Conservation (phyloP, 805 yeast species). For the Pichia exigua region DNA sequence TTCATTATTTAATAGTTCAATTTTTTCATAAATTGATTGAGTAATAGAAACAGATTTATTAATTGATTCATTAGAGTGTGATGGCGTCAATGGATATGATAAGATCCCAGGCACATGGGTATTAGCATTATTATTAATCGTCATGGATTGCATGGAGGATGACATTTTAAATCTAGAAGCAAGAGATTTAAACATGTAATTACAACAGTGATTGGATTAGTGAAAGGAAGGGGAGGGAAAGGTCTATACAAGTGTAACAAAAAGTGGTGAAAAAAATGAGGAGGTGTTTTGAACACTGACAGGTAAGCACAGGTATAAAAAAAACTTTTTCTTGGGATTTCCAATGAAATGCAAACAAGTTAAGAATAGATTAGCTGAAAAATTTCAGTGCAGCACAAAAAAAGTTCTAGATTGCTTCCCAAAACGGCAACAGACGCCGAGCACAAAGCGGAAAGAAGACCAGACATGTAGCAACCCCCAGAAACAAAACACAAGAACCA, state of each 20-base stretch:
- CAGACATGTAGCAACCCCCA: too few species aligned
- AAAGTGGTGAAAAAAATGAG: too few species aligned
- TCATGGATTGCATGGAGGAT: not conserved
- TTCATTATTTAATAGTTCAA: slow-evolving; percentile 1
- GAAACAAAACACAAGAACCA: too few species aligned
- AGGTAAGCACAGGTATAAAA: not conserved
- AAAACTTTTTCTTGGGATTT: not conserved
- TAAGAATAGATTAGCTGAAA: not conserved
- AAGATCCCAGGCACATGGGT: not conserved
- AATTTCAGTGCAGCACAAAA: not conserved
- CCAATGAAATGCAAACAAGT: too few species aligned
- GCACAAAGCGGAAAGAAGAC: too few species aligned
- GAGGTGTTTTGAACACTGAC: not conserved
- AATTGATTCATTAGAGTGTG: slow-evolving; percentile 2
- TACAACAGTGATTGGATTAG: not conserved
- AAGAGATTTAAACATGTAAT: slow-evolving; percentile 7
- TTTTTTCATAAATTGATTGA: slow-evolving; percentile 8
- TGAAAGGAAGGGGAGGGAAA: not conserved
- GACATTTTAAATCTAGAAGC: slow-evolving; percentile 4
- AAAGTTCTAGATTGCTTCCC: not conserved
- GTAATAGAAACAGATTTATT: slow-evolving; percentile 5
- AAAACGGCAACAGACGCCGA: not conserved
- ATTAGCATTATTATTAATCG: not conserved
- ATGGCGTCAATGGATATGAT: slow-evolving; percentile 10
- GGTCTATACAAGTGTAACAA: not conserved